Base-by-base conservation (phyloP, 2,329 filamentous ascomycete genomes). In the Colletotrichum godetiae region DNA sequence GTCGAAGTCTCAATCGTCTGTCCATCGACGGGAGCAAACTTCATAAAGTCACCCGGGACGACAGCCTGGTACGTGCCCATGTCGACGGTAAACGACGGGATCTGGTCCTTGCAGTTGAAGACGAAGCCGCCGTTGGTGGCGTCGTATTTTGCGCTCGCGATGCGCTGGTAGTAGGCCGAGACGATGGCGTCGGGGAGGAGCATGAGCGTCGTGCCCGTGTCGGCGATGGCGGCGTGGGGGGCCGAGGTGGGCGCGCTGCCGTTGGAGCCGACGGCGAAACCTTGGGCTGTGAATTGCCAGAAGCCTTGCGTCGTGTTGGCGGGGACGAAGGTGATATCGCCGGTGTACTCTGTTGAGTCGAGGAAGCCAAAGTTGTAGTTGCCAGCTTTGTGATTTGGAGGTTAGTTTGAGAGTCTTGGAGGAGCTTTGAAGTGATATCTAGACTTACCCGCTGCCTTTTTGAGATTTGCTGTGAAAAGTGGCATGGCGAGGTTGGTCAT, bases 201-300 rank as follows among this genome's bases (percentile, higher is more conserved):
- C 68, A 93, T 81, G 35, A 94, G 89, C 1, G 91, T 92, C 68
- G 92, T 94, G 67, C 92, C 92, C 2, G 92, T 94, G 83, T 94
- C 92, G 78, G 90, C 90, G 80, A 94, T 93, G 76, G 86, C 88
- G n/a, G 79, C 31, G 71, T 81, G 80, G 1, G 77, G 73, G 8
- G 71, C 55, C 3, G 76, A 73, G 8, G 60, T 65, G 2, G 35
- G 22, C 4, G 76, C 72, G 64, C 69, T 64, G 61, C 49, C 55
- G 29, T 73, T 65, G 8, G 65, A 68, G 65, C 90, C 90, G 72
- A 92, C 79, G 53, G 82, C 81, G 82, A 90, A 92, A 60, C 87
- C 88, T 35, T 85, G 83, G 19, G 88, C 84, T 29, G 85, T 88
- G 84, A 93, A 92, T 64, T 86, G 83, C 91, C 92, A 93, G 85